Base-by-base conservation (phyloP, 1,284 basidiomycete species). In the Bondarzewia mesenterica region DNA sequence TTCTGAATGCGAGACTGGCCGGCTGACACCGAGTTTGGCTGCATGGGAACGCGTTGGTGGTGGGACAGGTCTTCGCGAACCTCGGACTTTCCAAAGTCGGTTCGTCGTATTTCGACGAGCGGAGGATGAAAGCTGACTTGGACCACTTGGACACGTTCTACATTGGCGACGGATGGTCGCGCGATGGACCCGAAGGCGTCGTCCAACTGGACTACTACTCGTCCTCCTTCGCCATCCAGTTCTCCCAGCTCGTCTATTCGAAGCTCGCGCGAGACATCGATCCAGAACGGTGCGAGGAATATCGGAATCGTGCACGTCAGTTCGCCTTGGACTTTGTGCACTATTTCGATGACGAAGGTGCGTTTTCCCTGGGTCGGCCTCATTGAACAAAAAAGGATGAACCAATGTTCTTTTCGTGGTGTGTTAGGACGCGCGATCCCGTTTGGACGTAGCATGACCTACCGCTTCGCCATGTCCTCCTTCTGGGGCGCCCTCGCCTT, bases 131-230 rank as follows among this genome's bases (percentile, higher is more conserved):
- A 52, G 76, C 77, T 2, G 85, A 89, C 58, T 68, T 89, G n/a
- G 78, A 84, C 52, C 80, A 86, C 54, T 74, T 88, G 18, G 85
- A 89, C 60, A 85, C 84, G 4, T 89, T 89, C 67, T 87, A 89
- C 60, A 80, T 87, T 46, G 77, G 82, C 4, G 74, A 78, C 21
- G 84, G 85, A 2, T 88, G 85, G 85, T 85, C 82, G 16, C 70
- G 84, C 44, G 85, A 89, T 62, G 85, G 85, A 0, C 85, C 85
- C 1, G 80, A 84, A 57, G 85, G 85, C 5, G 81, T 88, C 6
- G 70, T 81, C n/a, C 85, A 88, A 59, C 73, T 87, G 23, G 85
- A 89, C 58, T 89, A 89, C 59, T 89, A 88, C 58, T 85, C 82
- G 10, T 40, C 38, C 20, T 40, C 38, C 38, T 40, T 88, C 57